A percentile compares a stretch with the other conserved stretches of the same genome.
These are phyloP conservation scores for Metarhizium anisopliae DNA, from an alignment of 2,329 filamentous ascomycete species.

Conservation along the genomic window DNA sequence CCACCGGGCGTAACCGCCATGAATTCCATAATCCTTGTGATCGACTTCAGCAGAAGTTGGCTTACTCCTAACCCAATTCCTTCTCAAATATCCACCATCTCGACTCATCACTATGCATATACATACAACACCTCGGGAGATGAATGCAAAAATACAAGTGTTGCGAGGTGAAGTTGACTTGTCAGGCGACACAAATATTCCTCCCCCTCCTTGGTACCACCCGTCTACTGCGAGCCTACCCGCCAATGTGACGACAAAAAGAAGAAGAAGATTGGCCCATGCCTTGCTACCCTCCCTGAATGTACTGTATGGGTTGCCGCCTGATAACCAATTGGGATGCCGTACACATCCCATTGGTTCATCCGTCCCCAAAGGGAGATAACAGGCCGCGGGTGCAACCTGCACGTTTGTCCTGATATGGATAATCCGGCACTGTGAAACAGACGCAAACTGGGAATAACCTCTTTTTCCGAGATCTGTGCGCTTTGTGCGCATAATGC, in stretches of 20 bases:
- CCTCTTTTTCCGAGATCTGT: not conserved
- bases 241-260: not conserved
- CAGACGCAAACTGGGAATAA: not conserved
- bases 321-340: not conserved
- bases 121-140: not conserved
- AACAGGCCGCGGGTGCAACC: not conserved
- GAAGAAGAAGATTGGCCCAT: not conserved
- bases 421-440: not conserved
- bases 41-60: not conserved
- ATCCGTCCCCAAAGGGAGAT: not conserved
- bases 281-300: not conserved
- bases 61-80: not conserved
- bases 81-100: not conserved
- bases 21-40: no score
- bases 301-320: not conserved
- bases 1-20: not conserved
- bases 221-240: not conserved
- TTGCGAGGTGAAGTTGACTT: not conserved
- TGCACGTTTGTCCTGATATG: not conserved
- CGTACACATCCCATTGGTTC: not conserved
- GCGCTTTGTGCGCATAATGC: not conserved
- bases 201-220: not conserved
- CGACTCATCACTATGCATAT: not conserved
- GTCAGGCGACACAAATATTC: not conserved
- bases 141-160: not conserved